Conservation (phyloP, 768 basidiomycete genomes). For the Lactarius tabidus region DNA sequence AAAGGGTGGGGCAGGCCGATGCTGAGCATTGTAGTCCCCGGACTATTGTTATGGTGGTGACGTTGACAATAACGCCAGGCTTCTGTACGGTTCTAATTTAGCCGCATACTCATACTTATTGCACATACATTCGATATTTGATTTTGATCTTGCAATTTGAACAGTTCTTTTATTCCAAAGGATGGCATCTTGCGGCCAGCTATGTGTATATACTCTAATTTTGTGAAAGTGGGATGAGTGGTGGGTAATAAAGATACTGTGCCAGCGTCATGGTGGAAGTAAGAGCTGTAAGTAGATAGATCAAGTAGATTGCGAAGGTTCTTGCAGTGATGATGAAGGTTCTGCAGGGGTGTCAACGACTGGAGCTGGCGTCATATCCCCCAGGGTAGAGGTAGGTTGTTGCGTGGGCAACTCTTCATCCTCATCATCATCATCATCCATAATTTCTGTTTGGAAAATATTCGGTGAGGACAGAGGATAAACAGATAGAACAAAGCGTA, state of each 20-base stretch:
- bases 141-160: constrained; percentile 6
- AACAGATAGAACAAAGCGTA: constrained; percentile 7
- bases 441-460: constrained; percentile 17
- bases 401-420: constrained; percentile 16
- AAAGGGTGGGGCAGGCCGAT: not conserved
- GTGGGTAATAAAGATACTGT: constrained; percentile 25
- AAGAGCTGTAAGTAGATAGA: not conserved
- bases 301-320: not conserved
- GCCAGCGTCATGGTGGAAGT: not conserved
- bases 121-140: constrained; percentile 9
- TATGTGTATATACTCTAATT: constrained; percentile 24
- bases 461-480: not conserved
- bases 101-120: constrained; percentile 8
- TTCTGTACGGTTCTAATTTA: not conserved
- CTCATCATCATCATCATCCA: constrained; percentile 24
- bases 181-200: constrained; percentile 1
- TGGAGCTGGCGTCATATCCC: not conserved
- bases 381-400: not conserved
- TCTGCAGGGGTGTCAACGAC: not conserved
- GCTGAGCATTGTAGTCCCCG: constrained; percentile 12
- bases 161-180: not conserved
- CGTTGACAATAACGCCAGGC: not conserved
- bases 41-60: constrained; percentile 2
- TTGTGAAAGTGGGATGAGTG: constrained; percentile 23
- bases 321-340: not conserved